Conservation (phyloP, 2,329 filamentous ascomycete genomes). For the Pseudopithomyces chartarum region DNA sequence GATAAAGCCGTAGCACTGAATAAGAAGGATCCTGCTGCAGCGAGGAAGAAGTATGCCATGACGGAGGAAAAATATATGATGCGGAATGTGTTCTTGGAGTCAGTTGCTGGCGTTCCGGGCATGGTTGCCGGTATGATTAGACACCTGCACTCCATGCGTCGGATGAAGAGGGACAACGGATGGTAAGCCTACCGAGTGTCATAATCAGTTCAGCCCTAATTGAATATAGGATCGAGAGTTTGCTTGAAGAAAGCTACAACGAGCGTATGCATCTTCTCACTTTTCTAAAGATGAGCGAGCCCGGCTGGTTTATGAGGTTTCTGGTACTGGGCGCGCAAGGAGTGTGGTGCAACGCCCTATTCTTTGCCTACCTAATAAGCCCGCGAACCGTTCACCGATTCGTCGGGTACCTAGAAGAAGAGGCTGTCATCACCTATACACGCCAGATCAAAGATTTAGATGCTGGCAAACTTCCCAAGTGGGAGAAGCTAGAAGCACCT, state of each 20-base stretch:
- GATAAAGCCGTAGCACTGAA: conserved; percentile 55
- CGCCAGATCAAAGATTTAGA: conserved; percentile 88
- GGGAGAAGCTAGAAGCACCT: conserved; percentile 78
- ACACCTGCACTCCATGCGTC: conserved; percentile 81
- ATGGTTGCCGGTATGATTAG: conserved; percentile 97
- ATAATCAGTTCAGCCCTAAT: conserved; percentile 8
- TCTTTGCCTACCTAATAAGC: conserved; percentile 83
- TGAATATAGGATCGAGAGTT: conserved; percentile 75
- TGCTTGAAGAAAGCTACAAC: conserved; percentile 89
- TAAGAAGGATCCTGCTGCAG: conserved; percentile 53
- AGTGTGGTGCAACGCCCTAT: conserved; percentile 95
- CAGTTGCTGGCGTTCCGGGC: conserved; percentile 90
- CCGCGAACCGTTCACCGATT: conserved; percentile 92
- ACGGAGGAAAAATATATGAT: conserved; percentile 89
- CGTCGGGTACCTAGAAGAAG: conserved; percentile 95
- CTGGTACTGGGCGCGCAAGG: conserved; percentile 93
- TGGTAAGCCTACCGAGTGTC: conserved; percentile 55
- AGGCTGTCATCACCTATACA: conserved; percentile 94
- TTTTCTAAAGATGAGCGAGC: conserved; percentile 89
- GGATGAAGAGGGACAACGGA: conserved; percentile 90
- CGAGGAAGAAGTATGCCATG: conserved; percentile 67
- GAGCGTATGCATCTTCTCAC: conserved; percentile 92
- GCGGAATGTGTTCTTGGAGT: conserved; percentile 91
- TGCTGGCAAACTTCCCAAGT: conserved; percentile 78
- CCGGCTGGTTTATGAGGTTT: conserved; percentile 86